A percentile compares a stretch with the other conserved stretches of the same genome.
Evolutionary conservation across 495 filamentous ascomycete genomes (phyloP).

Genomic region (Daldinia childiae): DNA sequence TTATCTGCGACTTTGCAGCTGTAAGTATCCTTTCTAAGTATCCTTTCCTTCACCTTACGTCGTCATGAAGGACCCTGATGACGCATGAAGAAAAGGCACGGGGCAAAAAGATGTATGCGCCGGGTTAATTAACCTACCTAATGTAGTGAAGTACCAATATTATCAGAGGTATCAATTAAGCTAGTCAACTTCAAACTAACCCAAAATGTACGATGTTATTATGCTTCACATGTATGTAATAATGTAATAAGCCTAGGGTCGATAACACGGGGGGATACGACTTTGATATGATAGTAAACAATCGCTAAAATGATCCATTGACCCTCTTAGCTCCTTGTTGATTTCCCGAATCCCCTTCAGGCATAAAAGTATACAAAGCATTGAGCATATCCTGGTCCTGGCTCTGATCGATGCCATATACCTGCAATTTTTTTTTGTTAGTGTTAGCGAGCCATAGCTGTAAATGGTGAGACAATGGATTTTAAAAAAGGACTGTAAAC

Average conservation of each 20-base stretch:
- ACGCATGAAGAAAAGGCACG: constrained; percentile 28
- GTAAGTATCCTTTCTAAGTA: constrained; percentile 6
- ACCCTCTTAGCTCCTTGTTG: constrained; percentile 37
- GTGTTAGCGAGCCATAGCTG: neutral
- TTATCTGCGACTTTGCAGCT: constrained; percentile 20
- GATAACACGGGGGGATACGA: neutral
- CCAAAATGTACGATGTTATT: constrained; percentile 25
- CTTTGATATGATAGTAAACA: constrained; percentile 17
- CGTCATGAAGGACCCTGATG: constrained; percentile 36
- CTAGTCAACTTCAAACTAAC: constrained; percentile 19
- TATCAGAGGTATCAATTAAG: no score
- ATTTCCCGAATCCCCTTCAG: constrained; percentile 29
- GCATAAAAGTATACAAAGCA: constrained; percentile 19
- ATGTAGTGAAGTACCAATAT: no score
- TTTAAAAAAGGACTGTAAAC: neutral
- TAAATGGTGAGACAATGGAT: constrained; percentile 23
- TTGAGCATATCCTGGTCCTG: constrained; percentile 36
- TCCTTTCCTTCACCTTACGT: constrained; percentile 3
- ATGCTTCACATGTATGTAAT: constrained; percentile 22
- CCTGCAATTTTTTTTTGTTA: constrained; percentile 14
- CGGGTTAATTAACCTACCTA: constrained; percentile 5
- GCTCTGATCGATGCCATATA: constrained; percentile 14
- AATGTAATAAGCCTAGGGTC: neutral
- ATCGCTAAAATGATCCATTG: constrained; percentile 29
- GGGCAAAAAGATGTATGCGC: constrained; percentile 7